A percentile compares a stretch with the other conserved stretches of the same genome.
phyloP scores from a whole-genome alignment of 768 basidiomycete species.

The Rubroboletus satanas region DNA sequence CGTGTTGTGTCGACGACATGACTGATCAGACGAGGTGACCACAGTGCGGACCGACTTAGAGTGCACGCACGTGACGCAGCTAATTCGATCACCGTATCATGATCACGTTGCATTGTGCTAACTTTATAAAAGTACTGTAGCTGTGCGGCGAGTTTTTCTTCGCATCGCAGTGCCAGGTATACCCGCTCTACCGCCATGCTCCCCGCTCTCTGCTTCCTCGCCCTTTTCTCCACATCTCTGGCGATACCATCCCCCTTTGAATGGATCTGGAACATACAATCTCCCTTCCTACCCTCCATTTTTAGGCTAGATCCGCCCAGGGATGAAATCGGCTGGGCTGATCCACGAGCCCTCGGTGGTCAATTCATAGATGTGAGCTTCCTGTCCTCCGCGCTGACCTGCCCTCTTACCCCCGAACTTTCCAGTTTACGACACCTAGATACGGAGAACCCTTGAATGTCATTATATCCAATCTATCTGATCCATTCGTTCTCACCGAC shows the following conservation, averaged over 20 bases:
- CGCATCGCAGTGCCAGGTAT: neutral
- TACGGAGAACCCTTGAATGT: slow-evolving; percentile 82
- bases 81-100: neutral
- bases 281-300: neutral
- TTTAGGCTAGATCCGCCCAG: slow-evolving; percentile 13
- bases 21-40: neutral
- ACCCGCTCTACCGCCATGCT: slow-evolving; percentile 14
- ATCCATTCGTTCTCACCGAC: slow-evolving; percentile 77
- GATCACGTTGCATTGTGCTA: neutral
- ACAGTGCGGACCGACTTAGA: neutral
- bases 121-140: neutral
- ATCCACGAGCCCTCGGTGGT: slow-evolving; percentile 73
- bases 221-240: slow-evolving; percentile 10
- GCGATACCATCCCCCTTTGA: slow-evolving; percentile 14
- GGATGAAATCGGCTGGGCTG: slow-evolving; percentile 45
- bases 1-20: slow-evolving; percentile 14
- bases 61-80: slow-evolving; percentile 16
- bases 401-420: neutral
- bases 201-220: slow-evolving; percentile 6
- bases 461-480: slow-evolving; percentile 74
- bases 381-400: neutral
- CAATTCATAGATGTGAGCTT: slow-evolving; percentile 67
- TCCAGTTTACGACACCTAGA: slow-evolving; percentile 58
- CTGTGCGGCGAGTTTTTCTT: neutral
- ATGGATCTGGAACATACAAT: slow-evolving; percentile 10